A percentile compares a stretch with the other conserved stretches of the same genome.
phyloP scores from a whole-genome alignment of 2,329 filamentous ascomycete genomes.

The Trichocomaceae sp. region DNA sequence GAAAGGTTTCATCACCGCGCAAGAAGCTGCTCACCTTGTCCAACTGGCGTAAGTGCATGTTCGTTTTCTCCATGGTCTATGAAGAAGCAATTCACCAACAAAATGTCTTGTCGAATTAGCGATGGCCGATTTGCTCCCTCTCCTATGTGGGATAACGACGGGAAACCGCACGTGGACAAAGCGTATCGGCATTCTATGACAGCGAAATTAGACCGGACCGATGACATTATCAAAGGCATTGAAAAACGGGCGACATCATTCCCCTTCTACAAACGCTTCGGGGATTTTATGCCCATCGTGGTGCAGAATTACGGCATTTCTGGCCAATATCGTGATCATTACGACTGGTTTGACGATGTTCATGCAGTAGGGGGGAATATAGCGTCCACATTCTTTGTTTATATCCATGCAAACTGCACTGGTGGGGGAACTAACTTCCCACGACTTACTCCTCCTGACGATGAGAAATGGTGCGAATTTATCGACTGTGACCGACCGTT shows the following conservation, averaged over 20 bases:
- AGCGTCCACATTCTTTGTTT: constrained; percentile 45
- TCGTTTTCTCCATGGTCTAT: not conserved
- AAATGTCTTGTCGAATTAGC: constrained; percentile 22
- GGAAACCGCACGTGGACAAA: constrained; percentile 11
- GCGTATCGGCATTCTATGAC: constrained; percentile 28
- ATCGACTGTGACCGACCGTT: constrained; percentile 46
- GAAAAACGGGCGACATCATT: constrained; percentile 43
- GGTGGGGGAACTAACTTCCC: constrained; percentile 49
- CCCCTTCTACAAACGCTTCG: constrained; percentile 26
- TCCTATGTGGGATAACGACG: constrained; percentile 12
- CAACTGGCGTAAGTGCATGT: constrained; percentile 44
- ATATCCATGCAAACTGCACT: constrained; percentile 37
- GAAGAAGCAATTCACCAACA: not conserved
- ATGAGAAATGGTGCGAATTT: constrained; percentile 39
- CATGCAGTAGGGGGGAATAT: constrained; percentile 40
- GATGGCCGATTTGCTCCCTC: constrained; percentile 42
- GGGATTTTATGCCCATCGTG: constrained; percentile 43
- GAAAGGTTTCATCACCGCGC: constrained; percentile 44
- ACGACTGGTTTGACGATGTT: constrained; percentile 46
- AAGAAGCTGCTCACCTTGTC: constrained; percentile 44
- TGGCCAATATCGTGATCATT: constrained; percentile 46
- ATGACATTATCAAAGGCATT: constrained; percentile 42
- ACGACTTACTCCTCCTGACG: constrained; percentile 32
- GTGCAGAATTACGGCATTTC: constrained; percentile 43
- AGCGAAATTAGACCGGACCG: constrained; percentile 16